These are phyloP conservation scores for Pascua sp. DNA, from an alignment of 1,284 basidiomycete genomes.

Conservation along the genomic window DNA sequence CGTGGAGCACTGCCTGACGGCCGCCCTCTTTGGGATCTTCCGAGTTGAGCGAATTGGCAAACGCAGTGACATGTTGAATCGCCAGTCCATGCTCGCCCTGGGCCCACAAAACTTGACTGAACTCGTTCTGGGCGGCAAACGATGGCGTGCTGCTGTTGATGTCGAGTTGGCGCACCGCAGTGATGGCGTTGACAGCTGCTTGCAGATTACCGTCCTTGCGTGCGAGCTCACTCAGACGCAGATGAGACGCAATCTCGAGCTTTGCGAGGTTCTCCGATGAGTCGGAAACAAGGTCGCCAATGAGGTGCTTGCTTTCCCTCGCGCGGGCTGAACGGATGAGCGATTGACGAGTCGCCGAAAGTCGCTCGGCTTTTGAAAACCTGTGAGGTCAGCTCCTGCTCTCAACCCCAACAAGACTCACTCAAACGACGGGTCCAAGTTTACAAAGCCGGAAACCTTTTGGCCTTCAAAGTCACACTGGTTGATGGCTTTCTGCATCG, in stretches of 20 bases:
- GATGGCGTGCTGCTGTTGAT: constrained; percentile 45
- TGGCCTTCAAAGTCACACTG: constrained; percentile 45
- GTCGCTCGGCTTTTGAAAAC: constrained; percentile 69
- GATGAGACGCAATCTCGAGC: constrained; percentile 67
- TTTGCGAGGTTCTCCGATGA: constrained; percentile 57
- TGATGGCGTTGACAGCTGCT: constrained; percentile 79
- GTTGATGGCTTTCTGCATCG: constrained; percentile 24
- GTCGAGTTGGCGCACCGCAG: constrained; percentile 67
- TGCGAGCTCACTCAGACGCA: constrained; percentile 71
- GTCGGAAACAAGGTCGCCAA: constrained; percentile 64
- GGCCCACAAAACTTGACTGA: constrained; percentile 84
- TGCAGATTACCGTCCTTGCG: constrained; percentile 68
- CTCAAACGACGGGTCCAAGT: constrained; percentile 62
- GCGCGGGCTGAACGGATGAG: constrained; percentile 69
- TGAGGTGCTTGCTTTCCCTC: constrained; percentile 54
- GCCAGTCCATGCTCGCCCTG: constrained; percentile 81
- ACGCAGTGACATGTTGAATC: constrained; percentile 61
- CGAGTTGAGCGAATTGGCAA: background rate
- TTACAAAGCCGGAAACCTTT: constrained; percentile 53
- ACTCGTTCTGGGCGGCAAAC: constrained; percentile 58
- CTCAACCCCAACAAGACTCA: constrained; percentile 47
- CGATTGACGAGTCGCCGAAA: constrained; percentile 77
- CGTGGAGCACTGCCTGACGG: constrained; percentile 8
- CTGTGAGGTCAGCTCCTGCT: constrained; percentile 50
- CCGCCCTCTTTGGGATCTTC: background rate